Evolutionary conservation across 192 early-diverging fungal genomes (phyloP).

Genomic region (Mortierella alpina): DNA sequence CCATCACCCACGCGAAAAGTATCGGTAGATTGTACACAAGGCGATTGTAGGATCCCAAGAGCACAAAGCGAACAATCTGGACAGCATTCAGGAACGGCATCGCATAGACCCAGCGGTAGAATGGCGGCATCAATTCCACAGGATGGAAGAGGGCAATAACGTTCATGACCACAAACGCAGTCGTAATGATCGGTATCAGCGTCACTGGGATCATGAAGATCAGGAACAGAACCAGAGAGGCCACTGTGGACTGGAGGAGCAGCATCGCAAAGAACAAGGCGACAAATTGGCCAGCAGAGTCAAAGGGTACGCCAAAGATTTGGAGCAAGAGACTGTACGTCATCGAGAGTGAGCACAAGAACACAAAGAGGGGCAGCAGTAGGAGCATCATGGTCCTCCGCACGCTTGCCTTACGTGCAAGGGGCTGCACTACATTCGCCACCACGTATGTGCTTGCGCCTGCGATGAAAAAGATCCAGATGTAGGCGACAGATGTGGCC

Average conservation of each 20-base stretch:
- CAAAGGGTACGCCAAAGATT: slow-evolving; percentile 39
- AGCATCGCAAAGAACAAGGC: slow-evolving; percentile 34
- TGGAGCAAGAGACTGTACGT: slow-evolving; percentile 17
- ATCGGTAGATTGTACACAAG: slow-evolving; percentile 54
- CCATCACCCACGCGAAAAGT: slow-evolving; percentile 54
- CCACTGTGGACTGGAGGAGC: slow-evolving; percentile 34
- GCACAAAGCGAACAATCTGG: slow-evolving; percentile 48
- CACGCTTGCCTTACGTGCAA: slow-evolving; percentile 7
- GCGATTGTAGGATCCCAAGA: slow-evolving; percentile 55
- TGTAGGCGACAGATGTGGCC: slow-evolving; percentile 43
- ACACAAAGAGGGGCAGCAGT: slow-evolving; percentile 20
- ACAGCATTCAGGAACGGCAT: slow-evolving; percentile 64
- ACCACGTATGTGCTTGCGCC: slow-evolving; percentile 46
- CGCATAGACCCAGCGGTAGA: slow-evolving; percentile 55
- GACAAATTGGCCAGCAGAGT: slow-evolving; percentile 28
- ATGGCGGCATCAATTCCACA: slow-evolving; percentile 51
- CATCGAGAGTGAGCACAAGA: slow-evolving; percentile 34
- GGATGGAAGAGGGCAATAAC: slow-evolving; percentile 52
- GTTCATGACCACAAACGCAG: slow-evolving; percentile 54
- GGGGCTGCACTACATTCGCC: slow-evolving; percentile 27
- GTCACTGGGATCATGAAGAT: slow-evolving; percentile 36
- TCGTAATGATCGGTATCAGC: slow-evolving; percentile 30
- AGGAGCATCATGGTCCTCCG: slow-evolving; percentile 23
- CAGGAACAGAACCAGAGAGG: slow-evolving; percentile 41
- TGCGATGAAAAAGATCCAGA: slow-evolving; percentile 44